Percentiles rank a stretch among this genome's conserved stretches.
Evolutionary conservation across 352 stramenopile genomes (phyloP).

Genomic region (Blastocystis sp.): DNA sequence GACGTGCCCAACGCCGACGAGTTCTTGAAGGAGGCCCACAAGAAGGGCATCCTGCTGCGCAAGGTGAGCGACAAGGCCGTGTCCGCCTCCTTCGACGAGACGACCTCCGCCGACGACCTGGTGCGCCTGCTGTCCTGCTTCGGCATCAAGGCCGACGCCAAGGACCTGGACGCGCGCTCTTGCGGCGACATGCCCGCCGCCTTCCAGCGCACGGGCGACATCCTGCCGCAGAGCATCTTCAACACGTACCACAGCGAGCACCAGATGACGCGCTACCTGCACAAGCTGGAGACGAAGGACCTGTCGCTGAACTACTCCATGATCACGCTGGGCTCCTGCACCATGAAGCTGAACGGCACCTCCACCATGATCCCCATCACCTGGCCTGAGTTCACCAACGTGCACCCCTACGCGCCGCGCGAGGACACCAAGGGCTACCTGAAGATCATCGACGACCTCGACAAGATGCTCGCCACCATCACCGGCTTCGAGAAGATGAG

Average conservation of each 20-base stretch:
- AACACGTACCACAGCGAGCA: conserved; percentile 87
- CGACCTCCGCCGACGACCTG: conserved; percentile 85
- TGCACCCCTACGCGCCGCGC: conserved; percentile 93
- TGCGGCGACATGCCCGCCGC: conserved; percentile 50
- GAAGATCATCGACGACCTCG: conserved; percentile 86
- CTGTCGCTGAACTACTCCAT: conserved; percentile 97
- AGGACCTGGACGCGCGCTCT: conserved; percentile 72
- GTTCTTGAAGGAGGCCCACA: conserved; percentile 63
- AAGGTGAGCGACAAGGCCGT: conserved; percentile 81
- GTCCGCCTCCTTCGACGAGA: conserved; percentile 93
- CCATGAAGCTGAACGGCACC: conserved; percentile 99
- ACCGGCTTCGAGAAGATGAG: conserved; percentile 94
- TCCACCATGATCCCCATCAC: conserved; percentile 92
- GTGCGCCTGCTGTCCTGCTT: conserved; percentile 81
- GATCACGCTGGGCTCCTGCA: conserved; percentile 98
- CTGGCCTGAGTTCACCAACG: conserved; percentile 91
- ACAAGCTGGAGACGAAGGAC: conserved; percentile 94
- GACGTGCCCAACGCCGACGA: conserved; percentile 64
- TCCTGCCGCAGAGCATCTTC: conserved; percentile 91
- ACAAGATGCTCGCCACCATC: conserved; percentile 85
- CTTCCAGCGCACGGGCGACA: conserved; percentile 72
- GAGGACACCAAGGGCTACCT: conserved; percentile 90
- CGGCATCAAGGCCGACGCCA: conserved; percentile 73
- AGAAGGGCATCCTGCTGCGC: conserved; percentile 82
- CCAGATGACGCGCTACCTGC: conserved; percentile 93